Base-by-base conservation (phyloP, 1,284 basidiomycete species). In the Naganishia liquefaciens region DNA sequence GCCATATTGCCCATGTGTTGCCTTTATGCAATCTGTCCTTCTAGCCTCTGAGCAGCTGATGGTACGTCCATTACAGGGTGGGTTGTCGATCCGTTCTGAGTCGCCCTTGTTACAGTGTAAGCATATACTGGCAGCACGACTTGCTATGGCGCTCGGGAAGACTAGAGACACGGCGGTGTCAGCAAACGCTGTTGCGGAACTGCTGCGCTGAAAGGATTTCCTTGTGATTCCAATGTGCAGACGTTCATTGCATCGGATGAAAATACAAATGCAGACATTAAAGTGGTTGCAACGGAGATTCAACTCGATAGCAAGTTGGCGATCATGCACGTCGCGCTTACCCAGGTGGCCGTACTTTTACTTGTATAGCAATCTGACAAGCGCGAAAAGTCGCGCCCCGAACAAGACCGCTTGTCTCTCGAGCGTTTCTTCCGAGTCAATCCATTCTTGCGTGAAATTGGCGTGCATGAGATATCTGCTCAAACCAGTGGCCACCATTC, bases 1-100 rank as follows among this genome's bases (percentile, higher is more conserved):
- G 23, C 62, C 66, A 10, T 67, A 67, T 28, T 67, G 66, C 23
- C 62, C 66, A 3, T 67, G 66, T 28, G 49, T 46, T 15, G 54
- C 66, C 7, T 67, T 67, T 46, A 47, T 51, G 7, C 50, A 54
- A 40, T 54, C 54, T 11, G 55, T 51, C 15, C 44, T 67, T n/a
- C 15, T 61, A 11, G 44, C 37, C 19, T n/a, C 39, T 13, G 46
- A 64, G 28, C 66, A 67, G 21, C 37, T 64, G 19, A 64, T 67
- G 62, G 66, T 67, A 23, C 19, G 62, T 54, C 10, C 30, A 21
- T 44, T 54, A 27, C 33, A 13, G 2, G 11, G 42, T 19, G 40
- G 7, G 25, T 11, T 19, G 9, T 44, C 21, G 15, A 23, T 49
- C 21, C 47, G 21, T n/a, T n/a, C 23, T 49, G 47, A 25, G 3